Base-by-base conservation (phyloP, 192 early-diverging fungal species). In the Entophlyctis luteolus region DNA sequence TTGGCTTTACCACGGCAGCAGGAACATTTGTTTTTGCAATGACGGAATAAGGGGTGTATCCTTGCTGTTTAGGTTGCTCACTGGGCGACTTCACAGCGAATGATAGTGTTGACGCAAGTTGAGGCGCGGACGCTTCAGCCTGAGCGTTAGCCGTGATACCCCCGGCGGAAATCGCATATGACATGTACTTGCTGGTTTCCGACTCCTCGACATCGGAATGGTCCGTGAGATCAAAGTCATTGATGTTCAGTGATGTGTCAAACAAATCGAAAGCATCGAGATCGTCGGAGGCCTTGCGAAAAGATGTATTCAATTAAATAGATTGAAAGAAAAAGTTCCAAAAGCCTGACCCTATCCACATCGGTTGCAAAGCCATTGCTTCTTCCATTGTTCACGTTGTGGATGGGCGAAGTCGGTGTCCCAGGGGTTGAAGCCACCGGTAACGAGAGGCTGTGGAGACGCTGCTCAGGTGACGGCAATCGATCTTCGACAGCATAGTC, bases 11-110 rank as follows among this genome's bases (percentile, higher is more conserved):
- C 32, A 6, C 59, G 6, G 55, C 14, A 49, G 34, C 46, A 16
- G 57, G 5, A 14, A 28, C 33, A 62, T 29, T 32, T 12, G 57
- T 8, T 62, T 62, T 70, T 31, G 68, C 57, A 38, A 62, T 48
- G 6, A 53, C 65, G 6, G 65, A 53, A 38, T 70, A 62, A 10
- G 55, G 68, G 18, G 12, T 70, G 34, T 65, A 35, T 12, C 23
- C 52, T 14, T 12, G 23, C 28, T 33, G 23, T 28, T 68, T 52
- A 20, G 18, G 49, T 20, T 16, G 5, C 20, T 52, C 22, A 45
- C 14, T 45, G 14, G 42, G 42, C 14, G 42, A 45, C 20, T 20
- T 45, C 42, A n/a, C 42, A 12, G 42, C n/a, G n/a, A n/a, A n/a
- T n/a, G n/a, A n/a, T n/a, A n/a, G n/a, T n/a, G n/a, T n/a, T n/a